A percentile compares a stretch with the other conserved stretches of the same genome.
phyloP scores from a whole-genome alignment of 75 land plant species.

The Cunninghamia lanceolata region DNA sequence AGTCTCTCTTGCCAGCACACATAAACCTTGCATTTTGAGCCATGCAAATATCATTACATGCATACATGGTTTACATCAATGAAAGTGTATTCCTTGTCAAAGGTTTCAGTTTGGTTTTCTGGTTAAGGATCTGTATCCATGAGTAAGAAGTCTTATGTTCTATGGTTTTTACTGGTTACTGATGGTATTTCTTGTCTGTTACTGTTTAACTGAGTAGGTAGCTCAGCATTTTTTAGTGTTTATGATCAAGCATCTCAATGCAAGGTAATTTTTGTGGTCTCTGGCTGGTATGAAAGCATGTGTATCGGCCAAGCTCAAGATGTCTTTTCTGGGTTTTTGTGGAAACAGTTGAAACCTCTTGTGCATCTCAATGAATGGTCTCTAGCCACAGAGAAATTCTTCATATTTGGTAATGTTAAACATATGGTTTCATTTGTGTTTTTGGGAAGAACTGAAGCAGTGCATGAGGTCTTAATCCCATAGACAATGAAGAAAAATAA shows the following conservation, averaged over 20 bases:
- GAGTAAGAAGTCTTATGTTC: neutral
- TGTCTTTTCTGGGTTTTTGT: neutral
- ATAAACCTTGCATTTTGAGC: neutral
- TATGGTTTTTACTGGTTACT: neutral
- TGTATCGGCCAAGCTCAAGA: neutral
- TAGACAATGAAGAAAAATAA: neutral
- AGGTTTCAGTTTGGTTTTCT: neutral
- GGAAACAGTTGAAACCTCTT: neutral
- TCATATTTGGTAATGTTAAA: neutral
- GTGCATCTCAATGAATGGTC: neutral
- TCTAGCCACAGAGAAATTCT: neutral
- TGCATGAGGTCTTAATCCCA: neutral
- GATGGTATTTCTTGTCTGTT: neutral
- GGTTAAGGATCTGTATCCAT: neutral
- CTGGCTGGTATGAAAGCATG: neutral
- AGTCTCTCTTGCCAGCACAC: neutral
- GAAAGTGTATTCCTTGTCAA: neutral
- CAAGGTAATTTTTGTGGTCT: neutral
- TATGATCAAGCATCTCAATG: neutral
- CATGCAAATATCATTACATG: neutral
- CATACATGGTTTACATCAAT: neutral
- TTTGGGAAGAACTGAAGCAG: neutral
- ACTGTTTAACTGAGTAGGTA: neutral
- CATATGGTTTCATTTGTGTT: neutral
- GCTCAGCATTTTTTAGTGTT: neutral